phyloP scores from a whole-genome alignment of 2,329 filamentous ascomycete species.

The Domatiomyces globalis region DNA sequence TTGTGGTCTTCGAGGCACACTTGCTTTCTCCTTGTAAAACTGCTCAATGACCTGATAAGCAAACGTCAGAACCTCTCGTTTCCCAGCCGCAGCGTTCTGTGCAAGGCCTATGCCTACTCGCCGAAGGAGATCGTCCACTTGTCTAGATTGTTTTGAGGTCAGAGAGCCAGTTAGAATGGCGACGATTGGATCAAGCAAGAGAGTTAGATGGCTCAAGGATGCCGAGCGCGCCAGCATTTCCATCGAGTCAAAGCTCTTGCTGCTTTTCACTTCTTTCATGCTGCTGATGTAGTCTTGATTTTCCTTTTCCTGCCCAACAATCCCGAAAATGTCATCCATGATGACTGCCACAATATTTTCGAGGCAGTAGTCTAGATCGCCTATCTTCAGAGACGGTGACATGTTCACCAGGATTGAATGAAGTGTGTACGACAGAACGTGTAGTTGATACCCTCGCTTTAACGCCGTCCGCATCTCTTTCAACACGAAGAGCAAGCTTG shows the following conservation, averaged over 20 bases:
- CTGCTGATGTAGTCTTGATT: constrained; percentile 87
- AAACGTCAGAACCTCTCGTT: constrained; percentile 74
- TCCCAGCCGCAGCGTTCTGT: constrained; percentile 64
- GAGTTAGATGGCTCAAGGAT: constrained; percentile 57
- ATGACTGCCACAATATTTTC: constrained; percentile 64
- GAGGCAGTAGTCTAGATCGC: constrained; percentile 81
- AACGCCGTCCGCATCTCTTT: constrained; percentile 77
- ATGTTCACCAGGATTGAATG: constrained; percentile 75
- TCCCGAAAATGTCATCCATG: constrained; percentile 95
- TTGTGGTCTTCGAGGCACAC: constrained; percentile 23
- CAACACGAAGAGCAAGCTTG: constrained; percentile 81
- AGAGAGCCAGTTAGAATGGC: constrained; percentile 70
- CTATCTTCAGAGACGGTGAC: constrained; percentile 58
- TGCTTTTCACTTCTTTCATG: constrained; percentile 96
- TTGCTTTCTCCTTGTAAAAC: constrained; percentile 54
- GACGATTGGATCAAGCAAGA: constrained; percentile 65
- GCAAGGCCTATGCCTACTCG: constrained; percentile 72
- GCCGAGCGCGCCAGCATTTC: constrained; percentile 76
- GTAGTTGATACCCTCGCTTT: constrained; percentile 76
- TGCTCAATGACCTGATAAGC: constrained; percentile 90
- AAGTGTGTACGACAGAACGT: constrained; percentile 88
- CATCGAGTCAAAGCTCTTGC: constrained; percentile 96
- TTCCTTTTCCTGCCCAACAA: constrained; percentile 87
- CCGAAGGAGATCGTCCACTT: constrained; percentile 77
- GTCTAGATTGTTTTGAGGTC: constrained; percentile 66